Evolutionary conservation across 257 asterid species (phyloP).

Genomic region (Plantago major): DNA sequence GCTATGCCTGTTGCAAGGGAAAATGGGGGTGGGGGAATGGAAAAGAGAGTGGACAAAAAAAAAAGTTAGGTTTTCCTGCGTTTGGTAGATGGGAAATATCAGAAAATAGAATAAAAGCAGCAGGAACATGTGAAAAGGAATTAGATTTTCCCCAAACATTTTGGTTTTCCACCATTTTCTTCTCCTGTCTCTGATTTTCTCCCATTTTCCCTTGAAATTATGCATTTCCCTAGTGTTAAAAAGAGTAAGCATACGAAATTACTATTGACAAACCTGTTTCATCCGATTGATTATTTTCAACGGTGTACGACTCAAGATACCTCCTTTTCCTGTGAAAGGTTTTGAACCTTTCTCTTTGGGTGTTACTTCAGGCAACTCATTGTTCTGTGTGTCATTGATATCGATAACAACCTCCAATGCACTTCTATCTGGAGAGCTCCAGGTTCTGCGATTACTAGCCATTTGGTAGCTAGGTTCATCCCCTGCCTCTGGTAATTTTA

Average conservation of each 20-base stretch:
- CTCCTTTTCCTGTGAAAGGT: slow-evolving; percentile 42
- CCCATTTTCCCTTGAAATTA: too few species aligned
- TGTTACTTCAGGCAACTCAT: slow-evolving; percentile 40
- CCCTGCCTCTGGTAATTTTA: slow-evolving; percentile 22
- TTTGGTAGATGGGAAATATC: too few species aligned
- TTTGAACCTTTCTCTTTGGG: slow-evolving; percentile 61
- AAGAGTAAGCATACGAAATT: not conserved
- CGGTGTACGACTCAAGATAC: slow-evolving; percentile 23
- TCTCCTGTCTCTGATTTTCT: too few species aligned
- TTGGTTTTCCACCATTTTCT: too few species aligned
- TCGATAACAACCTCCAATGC: slow-evolving; percentile 62
- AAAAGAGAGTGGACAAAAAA: too few species aligned
- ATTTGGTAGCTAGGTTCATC: slow-evolving; percentile 27
- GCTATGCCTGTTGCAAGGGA: too few species aligned
- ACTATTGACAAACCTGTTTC: slow-evolving; percentile 41
- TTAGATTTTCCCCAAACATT: too few species aligned
- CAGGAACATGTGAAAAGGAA: too few species aligned
- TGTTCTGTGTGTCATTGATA: slow-evolving; percentile 26
- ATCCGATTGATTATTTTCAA: slow-evolving; percentile 44
- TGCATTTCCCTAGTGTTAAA: too few species aligned
- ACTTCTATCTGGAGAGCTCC: slow-evolving; percentile 30
- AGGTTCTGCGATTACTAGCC: slow-evolving; percentile 30
- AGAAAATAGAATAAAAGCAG: too few species aligned
- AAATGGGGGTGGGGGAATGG: too few species aligned
- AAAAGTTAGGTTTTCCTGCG: too few species aligned